Percentiles rank a stretch among this genome's conserved stretches.
These are phyloP conservation scores for Kluyveromyces marxianus DNA, from an alignment of 1,139 yeast genomes.

Conservation along the genomic window DNA sequence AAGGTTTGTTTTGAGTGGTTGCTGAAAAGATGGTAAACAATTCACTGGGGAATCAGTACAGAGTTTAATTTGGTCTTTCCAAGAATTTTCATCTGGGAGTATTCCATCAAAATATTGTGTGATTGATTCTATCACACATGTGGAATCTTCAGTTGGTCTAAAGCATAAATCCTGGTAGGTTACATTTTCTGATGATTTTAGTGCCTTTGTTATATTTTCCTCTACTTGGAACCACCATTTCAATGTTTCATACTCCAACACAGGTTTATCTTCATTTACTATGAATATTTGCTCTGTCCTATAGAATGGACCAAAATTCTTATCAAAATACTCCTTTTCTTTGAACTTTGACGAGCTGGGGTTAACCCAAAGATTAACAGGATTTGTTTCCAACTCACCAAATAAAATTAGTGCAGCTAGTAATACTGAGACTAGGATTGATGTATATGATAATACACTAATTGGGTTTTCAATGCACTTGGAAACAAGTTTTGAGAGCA, in stretches of 20 bases:
- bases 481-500: conserved; percentile 43
- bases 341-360: conserved; percentile 64
- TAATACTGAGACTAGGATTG: conserved; percentile 39
- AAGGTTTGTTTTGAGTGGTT: conserved; percentile 68
- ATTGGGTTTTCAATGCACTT: conserved; percentile 56
- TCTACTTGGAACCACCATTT: conserved; percentile 89
- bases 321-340: conserved; percentile 66
- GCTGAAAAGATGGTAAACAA: conserved; percentile 86
- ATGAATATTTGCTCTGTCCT: conserved; percentile 79
- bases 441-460: conserved; percentile 41
- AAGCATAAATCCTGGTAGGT: conserved; percentile 67
- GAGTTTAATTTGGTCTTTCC: conserved; percentile 45
- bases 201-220: conserved; percentile 36
- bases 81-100: conserved; percentile 44
- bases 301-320: conserved; percentile 85
- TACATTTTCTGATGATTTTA: conserved; percentile 24
- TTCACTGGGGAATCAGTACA: conserved; percentile 82
- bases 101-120: conserved; percentile 81
- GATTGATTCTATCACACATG: conserved; percentile 81
- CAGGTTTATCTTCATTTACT: conserved; percentile 60
- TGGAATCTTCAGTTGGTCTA: conserved; percentile 65
- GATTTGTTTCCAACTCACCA: conserved; percentile 63
- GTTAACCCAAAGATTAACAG: conserved; percentile 85
- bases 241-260: conserved; percentile 56
- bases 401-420: conserved; percentile 48